Base-by-base conservation (phyloP, 139 green algal genomes). In the Desmodesmus armatus region DNA sequence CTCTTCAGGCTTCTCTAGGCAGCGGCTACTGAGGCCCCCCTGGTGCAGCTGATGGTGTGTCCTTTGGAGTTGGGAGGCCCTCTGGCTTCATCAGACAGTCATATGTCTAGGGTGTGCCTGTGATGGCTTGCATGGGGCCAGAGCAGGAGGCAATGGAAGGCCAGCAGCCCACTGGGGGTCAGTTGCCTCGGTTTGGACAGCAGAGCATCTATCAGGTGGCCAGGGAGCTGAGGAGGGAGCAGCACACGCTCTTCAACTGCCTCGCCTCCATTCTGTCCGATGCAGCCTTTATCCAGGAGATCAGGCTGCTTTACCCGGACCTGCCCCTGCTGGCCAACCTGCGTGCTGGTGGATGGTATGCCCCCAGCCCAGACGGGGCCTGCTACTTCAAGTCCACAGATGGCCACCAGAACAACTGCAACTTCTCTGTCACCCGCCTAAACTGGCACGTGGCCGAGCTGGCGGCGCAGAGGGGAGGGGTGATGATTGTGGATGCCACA, bases 301-400 rank as follows among this genome's bases (percentile, higher is more conserved):
- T 96, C 7, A 55, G 69, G 1, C 39, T n/a, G n/a, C 75, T 83
- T 21, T 78, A 79, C 19, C 41, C 58, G 39, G 63, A 62, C 17
- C 65, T 97, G 5, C 96, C 97, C 0, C 23, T 98, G 4, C 53
- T 97, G 3, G 91, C 95, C 33, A 99, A 99, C 90, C 87, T 99
- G 19, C 90, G 97, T 0, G 98, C 95, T 76, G 97, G 96, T 1
- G 55, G 95, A 0, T 99, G 96, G 97, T 99, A 98, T 55, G 76
- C 76, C 0, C 49, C 71, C 13, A 43, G 40, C 19, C 72, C 85
- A 1, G 43, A 90, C 19, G 76, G 53, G 15, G 94, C 87, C 19
- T 98, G 96, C 86, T 98, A 98, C 88, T 99, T 99, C 89, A 99
- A 99, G 87, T 97, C 92, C 15, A 99, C 95, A 4, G 97, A 99